Evolutionary conservation across 75 land plant species (phyloP).

Genomic region (Sequoia sempervirens): DNA sequence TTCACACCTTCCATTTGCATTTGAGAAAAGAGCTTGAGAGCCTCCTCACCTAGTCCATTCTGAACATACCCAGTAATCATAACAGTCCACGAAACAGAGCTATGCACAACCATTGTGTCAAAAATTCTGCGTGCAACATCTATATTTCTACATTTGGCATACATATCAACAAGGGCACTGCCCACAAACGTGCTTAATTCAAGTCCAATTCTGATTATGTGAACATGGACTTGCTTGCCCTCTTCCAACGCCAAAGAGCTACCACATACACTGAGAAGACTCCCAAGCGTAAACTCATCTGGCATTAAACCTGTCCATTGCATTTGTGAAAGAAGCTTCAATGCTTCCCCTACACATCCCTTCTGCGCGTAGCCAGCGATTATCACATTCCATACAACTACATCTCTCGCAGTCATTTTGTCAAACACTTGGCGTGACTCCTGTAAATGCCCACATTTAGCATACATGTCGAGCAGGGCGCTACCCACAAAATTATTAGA

Average conservation of each 20-base stretch:
- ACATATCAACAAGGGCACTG: slow-evolving; percentile 67
- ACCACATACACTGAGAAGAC: slow-evolving; percentile 40
- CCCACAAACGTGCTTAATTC: slow-evolving; percentile 30
- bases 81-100: slow-evolving; percentile 52
- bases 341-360: slow-evolving; percentile 30
- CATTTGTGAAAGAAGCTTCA: slow-evolving; percentile 34
- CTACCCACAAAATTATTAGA: slow-evolving; percentile 33
- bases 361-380: slow-evolving; percentile 34
- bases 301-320: slow-evolving; percentile 26
- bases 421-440: slow-evolving; percentile 37
- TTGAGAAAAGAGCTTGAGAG: slow-evolving; percentile 32
- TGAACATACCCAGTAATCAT: slow-evolving; percentile 48
- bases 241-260: slow-evolving; percentile 22
- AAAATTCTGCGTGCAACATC: slow-evolving; percentile 44
- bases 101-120: slow-evolving; percentile 16
- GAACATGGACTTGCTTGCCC: slow-evolving; percentile 43
- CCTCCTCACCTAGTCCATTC: slow-evolving; percentile 44
- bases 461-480: slow-evolving; percentile 59
- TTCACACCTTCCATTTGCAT: slow-evolving; percentile 21
- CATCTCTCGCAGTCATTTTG: slow-evolving; percentile 14
- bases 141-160: slow-evolving; percentile 46
- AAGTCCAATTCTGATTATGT: slow-evolving; percentile 27
- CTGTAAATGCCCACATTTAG: slow-evolving; percentile 46
- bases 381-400: slow-evolving; percentile 60
- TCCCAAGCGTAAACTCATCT: slow-evolving; percentile 43